A percentile compares a stretch with the other conserved stretches of the same genome.
Conservation (phyloP, 345 rosid species). For the Gossypioides kirkii region DNA sequence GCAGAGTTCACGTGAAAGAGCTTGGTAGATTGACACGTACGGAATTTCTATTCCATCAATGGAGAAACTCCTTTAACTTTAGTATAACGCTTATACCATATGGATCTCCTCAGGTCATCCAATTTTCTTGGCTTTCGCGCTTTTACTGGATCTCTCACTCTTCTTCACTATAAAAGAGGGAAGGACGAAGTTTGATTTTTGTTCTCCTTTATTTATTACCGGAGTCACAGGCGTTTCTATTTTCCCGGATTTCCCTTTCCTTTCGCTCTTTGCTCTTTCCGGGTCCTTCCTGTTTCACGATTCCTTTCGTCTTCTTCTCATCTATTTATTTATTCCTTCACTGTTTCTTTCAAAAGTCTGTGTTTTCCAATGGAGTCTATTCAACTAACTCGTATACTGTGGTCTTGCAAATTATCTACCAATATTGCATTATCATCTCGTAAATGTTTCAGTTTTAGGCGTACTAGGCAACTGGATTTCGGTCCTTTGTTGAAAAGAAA, state of each 20-base stretch:
- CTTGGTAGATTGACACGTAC: neutral
- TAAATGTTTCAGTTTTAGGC: constrained; percentile 6
- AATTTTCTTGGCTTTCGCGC: constrained; percentile 8
- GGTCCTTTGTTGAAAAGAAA: constrained; percentile 21
- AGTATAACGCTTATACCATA: neutral
- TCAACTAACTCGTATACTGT: constrained; percentile 18
- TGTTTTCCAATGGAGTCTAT: constrained; percentile 42
- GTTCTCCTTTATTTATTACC: neutral
- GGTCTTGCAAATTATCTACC: constrained; percentile 15
- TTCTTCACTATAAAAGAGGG: neutral
- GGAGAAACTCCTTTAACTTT: neutral
- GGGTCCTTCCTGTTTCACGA: constrained; percentile 5
- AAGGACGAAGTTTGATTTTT: neutral
- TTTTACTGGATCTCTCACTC: constrained; percentile 16
- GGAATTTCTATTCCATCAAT: too few species aligned
- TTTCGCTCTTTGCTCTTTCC: neutral
- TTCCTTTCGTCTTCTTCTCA: constrained; percentile 9
- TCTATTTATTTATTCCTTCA: neutral
- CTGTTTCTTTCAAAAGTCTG: neutral
- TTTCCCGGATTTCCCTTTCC: neutral
- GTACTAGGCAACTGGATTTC: constrained; percentile 25
- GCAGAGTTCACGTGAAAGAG: neutral
- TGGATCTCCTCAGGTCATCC: neutral
- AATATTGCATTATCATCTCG: neutral
- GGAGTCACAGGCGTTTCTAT: neutral